phyloP scores from a whole-genome alignment of 2,329 filamentous ascomycete species.

The Penicillium sp. region DNA sequence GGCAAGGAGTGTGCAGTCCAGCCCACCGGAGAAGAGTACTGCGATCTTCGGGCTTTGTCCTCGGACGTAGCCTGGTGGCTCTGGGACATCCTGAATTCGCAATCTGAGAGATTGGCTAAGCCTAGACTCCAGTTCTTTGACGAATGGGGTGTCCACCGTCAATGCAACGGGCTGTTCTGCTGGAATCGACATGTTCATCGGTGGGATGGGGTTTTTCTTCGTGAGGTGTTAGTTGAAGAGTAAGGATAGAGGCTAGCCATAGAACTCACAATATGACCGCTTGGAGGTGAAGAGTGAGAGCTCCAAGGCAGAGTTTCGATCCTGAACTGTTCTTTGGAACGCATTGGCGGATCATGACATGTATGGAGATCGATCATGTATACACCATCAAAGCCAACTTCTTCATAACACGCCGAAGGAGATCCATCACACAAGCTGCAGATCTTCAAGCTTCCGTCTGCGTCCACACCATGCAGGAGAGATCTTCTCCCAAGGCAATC shows the following conservation, averaged over 20 bases:
- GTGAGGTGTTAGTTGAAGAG: background rate
- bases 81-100: conserved; percentile 64
- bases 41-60: conserved; percentile 54
- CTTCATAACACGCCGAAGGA: conserved; percentile 58
- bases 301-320: conserved; percentile 32
- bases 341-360: conserved; percentile 7
- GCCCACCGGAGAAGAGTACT: conserved; percentile 86
- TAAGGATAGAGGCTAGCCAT: background rate
- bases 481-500: conserved; percentile 87
- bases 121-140: conserved; percentile 53
- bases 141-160: conserved; percentile 47
- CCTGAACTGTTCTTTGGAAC: conserved; percentile 15
- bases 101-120: conserved; percentile 62
- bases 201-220: conserved; percentile 44
- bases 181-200: conserved; percentile 44
- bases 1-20: conserved; percentile 88
- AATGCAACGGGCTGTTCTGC: conserved; percentile 29
- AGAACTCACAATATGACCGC: conserved; percentile 26
- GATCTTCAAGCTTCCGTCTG: conserved; percentile 56
- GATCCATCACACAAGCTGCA: conserved; percentile 66
- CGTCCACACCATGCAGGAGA: conserved; percentile 58
- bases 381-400: conserved; percentile 82
- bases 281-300: conserved; percentile 13
- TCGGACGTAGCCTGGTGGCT: conserved; percentile 46
- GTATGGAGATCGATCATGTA: conserved; percentile 62